A percentile compares a stretch with the other conserved stretches of the same genome.
phyloP scores from a whole-genome alignment of 73 alveolate species.

The Paramecium biaurelia region DNA sequence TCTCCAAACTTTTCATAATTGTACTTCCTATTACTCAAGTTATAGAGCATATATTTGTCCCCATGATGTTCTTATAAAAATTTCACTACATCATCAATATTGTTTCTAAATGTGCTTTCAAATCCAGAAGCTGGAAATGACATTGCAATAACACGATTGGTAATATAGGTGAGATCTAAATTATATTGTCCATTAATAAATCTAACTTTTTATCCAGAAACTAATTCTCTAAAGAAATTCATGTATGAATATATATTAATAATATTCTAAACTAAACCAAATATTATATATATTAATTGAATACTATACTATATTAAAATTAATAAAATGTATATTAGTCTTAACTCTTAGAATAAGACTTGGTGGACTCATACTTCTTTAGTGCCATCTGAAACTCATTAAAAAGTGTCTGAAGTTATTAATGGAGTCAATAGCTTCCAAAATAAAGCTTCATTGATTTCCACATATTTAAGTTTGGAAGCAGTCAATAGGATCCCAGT shows the following conservation, averaged over 20 bases:
- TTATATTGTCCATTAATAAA: constrained; percentile 76
- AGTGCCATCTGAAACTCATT: constrained; percentile 40
- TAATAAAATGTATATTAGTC: not conserved
- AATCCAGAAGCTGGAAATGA: constrained; percentile 93
- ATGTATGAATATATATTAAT: constrained; percentile 21
- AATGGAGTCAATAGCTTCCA: constrained; percentile 14
- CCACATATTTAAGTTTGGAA: constrained; percentile 53
- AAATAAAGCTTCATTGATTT: constrained; percentile 38
- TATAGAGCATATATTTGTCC: constrained; percentile 74
- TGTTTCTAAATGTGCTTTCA: constrained; percentile 78
- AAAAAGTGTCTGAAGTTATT: not conserved
- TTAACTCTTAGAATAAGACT: constrained; percentile 28
- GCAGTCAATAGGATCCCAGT: constrained; percentile 48
- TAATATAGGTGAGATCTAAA: constrained; percentile 87
- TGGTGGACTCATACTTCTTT: constrained; percentile 60
- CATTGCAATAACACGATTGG: constrained; percentile 91
- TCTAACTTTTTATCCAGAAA: constrained; percentile 80
- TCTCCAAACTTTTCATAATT: constrained; percentile 83
- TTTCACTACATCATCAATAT: constrained; percentile 78
- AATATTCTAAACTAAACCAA: not conserved
- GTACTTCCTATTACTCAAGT: constrained; percentile 84
- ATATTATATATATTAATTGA: not conserved
- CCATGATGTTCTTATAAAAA: constrained; percentile 82
- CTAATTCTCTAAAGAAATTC: constrained; percentile 84
- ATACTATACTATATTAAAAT: not conserved